Evolutionary conservation across 176 grass and related monocot genomes (phyloP).

Genomic region (Cenchrus americanus): DNA sequence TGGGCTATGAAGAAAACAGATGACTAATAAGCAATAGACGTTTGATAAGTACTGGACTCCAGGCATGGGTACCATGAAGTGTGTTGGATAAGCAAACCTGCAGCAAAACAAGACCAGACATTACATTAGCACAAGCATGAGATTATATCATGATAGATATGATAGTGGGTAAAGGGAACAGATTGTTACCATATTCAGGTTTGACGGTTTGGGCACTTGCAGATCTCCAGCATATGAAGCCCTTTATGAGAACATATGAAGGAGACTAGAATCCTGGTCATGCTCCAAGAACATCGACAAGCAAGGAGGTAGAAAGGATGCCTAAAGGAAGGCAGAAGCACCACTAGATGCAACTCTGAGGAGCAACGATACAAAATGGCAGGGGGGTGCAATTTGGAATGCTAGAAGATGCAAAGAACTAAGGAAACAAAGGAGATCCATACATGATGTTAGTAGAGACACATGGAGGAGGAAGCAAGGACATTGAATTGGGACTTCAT

Average conservation of each 20-base stretch:
- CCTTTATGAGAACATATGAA: constrained; percentile 29
- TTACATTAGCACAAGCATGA: constrained; percentile 16
- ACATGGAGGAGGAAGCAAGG: background rate
- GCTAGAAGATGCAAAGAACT: constrained; percentile 41
- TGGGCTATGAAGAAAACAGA: background rate
- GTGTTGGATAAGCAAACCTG: constrained; percentile 36
- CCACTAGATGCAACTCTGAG: constrained; percentile 20
- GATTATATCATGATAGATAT: constrained; percentile 1
- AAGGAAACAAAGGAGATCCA: background rate
- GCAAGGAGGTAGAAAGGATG: background rate
- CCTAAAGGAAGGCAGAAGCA: background rate
- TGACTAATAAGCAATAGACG: constrained; percentile 21
- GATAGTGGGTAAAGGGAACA: background rate
- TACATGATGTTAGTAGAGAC: constrained; percentile 32
- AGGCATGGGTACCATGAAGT: constrained; percentile 1
- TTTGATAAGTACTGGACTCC: constrained; percentile 14
- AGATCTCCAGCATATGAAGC: background rate
- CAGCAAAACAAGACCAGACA: background rate
- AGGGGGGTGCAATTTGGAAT: constrained; percentile 21
- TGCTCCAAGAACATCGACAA: constrained; percentile 36
- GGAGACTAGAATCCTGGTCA: background rate
- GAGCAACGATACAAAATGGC: constrained; percentile 1
- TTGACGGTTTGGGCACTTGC: background rate
- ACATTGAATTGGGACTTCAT: constrained; percentile 20
- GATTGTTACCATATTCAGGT: constrained; percentile 31